Percentiles rank a stretch among this genome's conserved stretches.
Conservation (phyloP, 441 rosid genomes). For the Euphorbia schlechtendalii region DNA sequence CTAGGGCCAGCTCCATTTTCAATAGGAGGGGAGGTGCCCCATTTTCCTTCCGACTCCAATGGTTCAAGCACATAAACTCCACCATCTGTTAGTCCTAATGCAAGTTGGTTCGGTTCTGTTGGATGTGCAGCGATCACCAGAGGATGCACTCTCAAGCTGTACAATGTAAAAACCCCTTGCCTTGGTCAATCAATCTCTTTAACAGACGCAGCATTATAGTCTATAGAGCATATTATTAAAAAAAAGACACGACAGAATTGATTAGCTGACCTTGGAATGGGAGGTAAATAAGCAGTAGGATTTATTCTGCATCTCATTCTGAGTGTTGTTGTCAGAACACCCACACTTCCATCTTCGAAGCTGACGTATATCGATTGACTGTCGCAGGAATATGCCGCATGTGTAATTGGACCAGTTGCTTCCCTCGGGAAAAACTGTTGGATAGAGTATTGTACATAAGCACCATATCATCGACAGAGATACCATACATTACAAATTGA, state of each 20-base stretch:
- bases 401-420: slow-evolving; percentile 56
- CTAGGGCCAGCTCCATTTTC: slow-evolving; percentile 79
- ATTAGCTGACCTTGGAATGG: slow-evolving; percentile 71
- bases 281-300: slow-evolving; percentile 70
- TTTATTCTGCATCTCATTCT: slow-evolving; percentile 68
- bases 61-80: slow-evolving; percentile 94
- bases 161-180: slow-evolving; percentile 11
- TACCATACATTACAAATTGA: neutral
- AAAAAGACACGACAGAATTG: too few relatives aligned
- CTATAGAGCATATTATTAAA: too few relatives aligned
- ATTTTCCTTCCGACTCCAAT: slow-evolving; percentile 85
- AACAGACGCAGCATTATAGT: too few relatives aligned
- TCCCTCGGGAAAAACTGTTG: slow-evolving; percentile 61
- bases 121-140: slow-evolving; percentile 95
- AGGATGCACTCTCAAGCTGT: slow-evolving; percentile 43
- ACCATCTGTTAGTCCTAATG: slow-evolving; percentile 94
- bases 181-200: too few relatives aligned
- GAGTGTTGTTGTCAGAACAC: slow-evolving; percentile 74
- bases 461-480: neutral
- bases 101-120: slow-evolving; percentile 80
- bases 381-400: slow-evolving; percentile 93
- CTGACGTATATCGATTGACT: slow-evolving; percentile 86
- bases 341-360: slow-evolving; percentile 79
- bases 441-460: too few relatives aligned
- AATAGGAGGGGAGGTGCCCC: slow-evolving; percentile 85